Evolutionary conservation across 2,329 filamentous ascomycete species (phyloP).

Genomic region (Diplocarpon mali): DNA sequence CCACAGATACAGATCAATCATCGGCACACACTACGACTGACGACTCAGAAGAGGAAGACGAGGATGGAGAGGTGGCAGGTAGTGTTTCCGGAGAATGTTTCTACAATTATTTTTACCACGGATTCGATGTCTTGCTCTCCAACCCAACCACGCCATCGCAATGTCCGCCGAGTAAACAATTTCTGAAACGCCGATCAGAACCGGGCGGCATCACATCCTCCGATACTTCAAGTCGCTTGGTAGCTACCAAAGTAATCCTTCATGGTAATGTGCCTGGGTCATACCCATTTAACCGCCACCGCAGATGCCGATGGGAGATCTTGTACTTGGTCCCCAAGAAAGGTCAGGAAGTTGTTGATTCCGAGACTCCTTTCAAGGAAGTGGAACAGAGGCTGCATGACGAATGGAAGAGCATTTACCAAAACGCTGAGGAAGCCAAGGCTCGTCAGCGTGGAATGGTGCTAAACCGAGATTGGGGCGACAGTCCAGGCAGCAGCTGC

Average conservation of each 20-base stretch:
- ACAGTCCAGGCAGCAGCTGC: conserved; percentile 81
- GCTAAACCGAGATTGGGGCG: conserved; percentile 80
- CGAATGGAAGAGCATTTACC: conserved; percentile 58
- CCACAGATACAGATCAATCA: conserved; percentile 64
- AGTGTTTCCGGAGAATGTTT: conserved; percentile 66
- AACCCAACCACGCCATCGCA: conserved; percentile 56
- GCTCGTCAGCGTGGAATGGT: conserved; percentile 65
- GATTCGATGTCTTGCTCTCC: conserved; percentile 89
- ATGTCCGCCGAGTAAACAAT: conserved; percentile 42
- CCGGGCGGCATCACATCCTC: conserved; percentile 16
- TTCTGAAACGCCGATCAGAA: conserved; percentile 18
- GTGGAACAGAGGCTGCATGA: conserved; percentile 58
- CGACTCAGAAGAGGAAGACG: conserved; percentile 52
- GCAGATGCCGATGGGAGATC: conserved; percentile 79
- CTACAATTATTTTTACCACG: conserved; percentile 95
- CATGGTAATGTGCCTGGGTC: conserved; percentile 93
- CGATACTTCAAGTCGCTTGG: conserved; percentile 49
- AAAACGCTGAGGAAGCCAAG: conserved; percentile 40
- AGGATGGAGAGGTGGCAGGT: conserved; percentile 44
- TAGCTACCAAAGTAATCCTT: conserved; percentile 83
- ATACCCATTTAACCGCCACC: conserved; percentile 92
- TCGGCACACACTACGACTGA: conserved; percentile 62
- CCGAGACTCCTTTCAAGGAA: conserved; percentile 63
- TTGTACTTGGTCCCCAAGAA: conserved; percentile 39
- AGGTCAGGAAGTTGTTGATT: conserved; percentile 28